Percentiles rank a stretch among this genome's conserved stretches.
These are phyloP conservation scores for Rutidosis leptorrhynchoides DNA, from an alignment of 129 eudicot genomes.

Conservation along the genomic window DNA sequence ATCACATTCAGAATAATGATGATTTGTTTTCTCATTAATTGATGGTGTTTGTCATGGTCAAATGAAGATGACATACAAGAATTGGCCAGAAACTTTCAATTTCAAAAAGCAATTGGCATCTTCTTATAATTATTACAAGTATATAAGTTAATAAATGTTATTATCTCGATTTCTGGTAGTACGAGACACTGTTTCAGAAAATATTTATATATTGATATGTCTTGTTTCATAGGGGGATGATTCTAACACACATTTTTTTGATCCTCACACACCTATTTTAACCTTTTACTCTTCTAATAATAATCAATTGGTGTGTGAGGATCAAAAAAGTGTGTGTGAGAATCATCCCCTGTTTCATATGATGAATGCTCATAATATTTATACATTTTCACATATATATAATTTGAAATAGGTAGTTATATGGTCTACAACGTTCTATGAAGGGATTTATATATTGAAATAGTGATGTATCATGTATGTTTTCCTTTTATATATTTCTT, in stretches of 20 bases:
- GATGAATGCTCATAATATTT: background rate
- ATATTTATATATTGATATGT: slow-evolving; percentile 18
- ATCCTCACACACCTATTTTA: too few species aligned
- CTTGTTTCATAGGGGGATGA: background rate
- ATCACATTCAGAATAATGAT: background rate
- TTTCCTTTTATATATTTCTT: too few species aligned
- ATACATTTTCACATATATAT: too few species aligned
- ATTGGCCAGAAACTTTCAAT: slow-evolving; percentile 2
- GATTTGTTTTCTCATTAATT: background rate
- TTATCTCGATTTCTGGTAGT: slow-evolving; percentile 8
- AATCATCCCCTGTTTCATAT: background rate
- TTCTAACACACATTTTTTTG: too few species aligned
- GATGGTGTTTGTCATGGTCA: slow-evolving; percentile 9
- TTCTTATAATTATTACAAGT: slow-evolving; percentile 5
- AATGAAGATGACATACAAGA: slow-evolving; percentile 10
- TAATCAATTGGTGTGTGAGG: too few species aligned
- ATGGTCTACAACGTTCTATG: too few species aligned
- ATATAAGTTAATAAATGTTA: background rate
- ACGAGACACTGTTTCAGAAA: slow-evolving; percentile 8
- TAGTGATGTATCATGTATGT: background rate
- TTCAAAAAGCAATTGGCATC: slow-evolving; percentile 9
- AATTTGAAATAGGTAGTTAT: background rate
- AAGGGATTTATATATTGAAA: background rate
- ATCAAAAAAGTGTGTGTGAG: too few species aligned
- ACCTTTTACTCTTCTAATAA: too few species aligned